Percentiles rank a stretch among this genome's conserved stretches.
These are phyloP conservation scores for Debaryomyces fabryi DNA, from an alignment of 1,139 yeast genomes.

Conservation along the genomic window DNA sequence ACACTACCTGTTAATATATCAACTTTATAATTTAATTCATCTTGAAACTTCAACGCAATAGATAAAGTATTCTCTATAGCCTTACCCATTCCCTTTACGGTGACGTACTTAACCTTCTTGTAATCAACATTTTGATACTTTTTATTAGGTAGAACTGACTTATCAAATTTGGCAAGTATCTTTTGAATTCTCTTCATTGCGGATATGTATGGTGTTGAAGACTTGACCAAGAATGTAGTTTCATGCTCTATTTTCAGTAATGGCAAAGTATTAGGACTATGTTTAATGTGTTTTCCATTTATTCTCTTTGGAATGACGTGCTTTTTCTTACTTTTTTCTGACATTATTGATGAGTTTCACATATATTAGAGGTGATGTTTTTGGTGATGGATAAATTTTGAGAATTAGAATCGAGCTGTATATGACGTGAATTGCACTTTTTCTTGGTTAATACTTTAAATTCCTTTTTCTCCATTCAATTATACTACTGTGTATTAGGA, in stretches of 20 bases:
- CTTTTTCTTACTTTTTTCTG: neutral
- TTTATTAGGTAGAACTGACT: slow-evolving; percentile 26
- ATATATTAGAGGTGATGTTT: neutral
- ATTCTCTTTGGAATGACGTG: slow-evolving; percentile 14
- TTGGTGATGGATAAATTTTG: neutral
- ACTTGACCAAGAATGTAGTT: slow-evolving; percentile 56
- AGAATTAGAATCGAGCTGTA: neutral
- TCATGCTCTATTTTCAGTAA: slow-evolving; percentile 39
- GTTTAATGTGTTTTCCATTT: slow-evolving; percentile 45
- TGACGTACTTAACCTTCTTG: slow-evolving; percentile 45
- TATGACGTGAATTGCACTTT: neutral
- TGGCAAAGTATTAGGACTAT: slow-evolving; percentile 42
- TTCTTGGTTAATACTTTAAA: neutral
- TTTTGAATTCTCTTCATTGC: slow-evolving; percentile 61
- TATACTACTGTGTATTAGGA: neutral
- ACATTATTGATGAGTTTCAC: neutral
- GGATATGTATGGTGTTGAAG: slow-evolving; percentile 62
- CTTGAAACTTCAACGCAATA: slow-evolving; percentile 55
- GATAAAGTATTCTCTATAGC: slow-evolving; percentile 58
- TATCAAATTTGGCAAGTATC: slow-evolving; percentile 42
- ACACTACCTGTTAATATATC: slow-evolving; percentile 61
- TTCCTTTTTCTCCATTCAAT: neutral
- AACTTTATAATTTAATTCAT: slow-evolving; percentile 46
- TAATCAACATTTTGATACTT: slow-evolving; percentile 44
- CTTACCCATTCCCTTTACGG: slow-evolving; percentile 70